Evolutionary conservation across 805 yeast genomes (phyloP), one percentile per base, ranked within the genome.

Genomic region (Myxozyma udenii): DNA sequence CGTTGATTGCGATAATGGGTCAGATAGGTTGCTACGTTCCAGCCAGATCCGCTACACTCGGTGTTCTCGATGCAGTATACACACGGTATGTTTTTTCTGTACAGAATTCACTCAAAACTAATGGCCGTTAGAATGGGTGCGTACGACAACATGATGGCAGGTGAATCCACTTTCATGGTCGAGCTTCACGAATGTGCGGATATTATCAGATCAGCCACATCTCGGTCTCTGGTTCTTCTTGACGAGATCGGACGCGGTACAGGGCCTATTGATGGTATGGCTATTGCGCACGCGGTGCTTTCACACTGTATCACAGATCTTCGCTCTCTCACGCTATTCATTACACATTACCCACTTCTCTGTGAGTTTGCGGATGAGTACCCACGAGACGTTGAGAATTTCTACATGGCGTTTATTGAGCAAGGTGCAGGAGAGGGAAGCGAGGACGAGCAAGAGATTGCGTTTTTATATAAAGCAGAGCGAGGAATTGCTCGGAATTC

Each of bases 221-320:
- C 71, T 1, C 72, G 73, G 23, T 83, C 88, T 1, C 70, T 85
- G 48, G 79, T 86, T 1, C 68, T 85, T 1, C 68, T 85, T 41
- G 95, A 85, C 64, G 95, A 85, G 60, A 78, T 85, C 38, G 95
- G 95, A 2, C 70, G 90, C 44, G 93, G 93, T 1, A 79, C 84
- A 2, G 79, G 85, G 0, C 81, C 89, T 0, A 67, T 70, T 46
- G 96, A 90, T 66, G 97, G 96, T 0, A 82, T 80, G 39, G 81
- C 95, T 0, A 81, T 89, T 26, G 95, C 96, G 0, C 78, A 81
- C 64, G 72, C 95, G 0, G 80, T 89, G 1, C 68, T 89, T 48
- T 73, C 78, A 48, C 81, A 84, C 60, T 76, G 85, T 54, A 66
- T 79, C 2, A 57, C 63, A 2, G 68, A 68, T 3, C 57, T 67